phyloP scores from a whole-genome alignment of 1,139 yeast genomes.

The Suhomyces wounanorum region DNA sequence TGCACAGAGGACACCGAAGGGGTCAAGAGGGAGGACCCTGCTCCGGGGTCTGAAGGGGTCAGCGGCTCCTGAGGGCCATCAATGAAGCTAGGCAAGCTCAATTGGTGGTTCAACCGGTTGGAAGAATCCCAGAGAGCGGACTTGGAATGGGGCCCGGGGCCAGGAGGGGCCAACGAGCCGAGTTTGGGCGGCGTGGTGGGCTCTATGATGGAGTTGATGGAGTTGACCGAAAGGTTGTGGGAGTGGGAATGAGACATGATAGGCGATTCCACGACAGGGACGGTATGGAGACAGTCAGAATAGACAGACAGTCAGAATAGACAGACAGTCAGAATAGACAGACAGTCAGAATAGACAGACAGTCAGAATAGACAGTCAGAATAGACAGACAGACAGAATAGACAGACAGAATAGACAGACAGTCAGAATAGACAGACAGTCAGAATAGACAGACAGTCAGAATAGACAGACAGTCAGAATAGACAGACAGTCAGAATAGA shows the following conservation, averaged over 20 bases:
- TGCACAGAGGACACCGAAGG: constrained; percentile 1
- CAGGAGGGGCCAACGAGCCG: constrained; percentile 4
- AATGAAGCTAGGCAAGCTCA: constrained; percentile 34
- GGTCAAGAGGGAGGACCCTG: neutral
- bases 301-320: too few species aligned
- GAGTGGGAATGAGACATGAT: constrained; percentile 34
- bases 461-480: too few species aligned
- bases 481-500: too few species aligned
- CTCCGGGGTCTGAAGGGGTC: neutral
- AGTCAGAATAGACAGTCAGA: too few species aligned
- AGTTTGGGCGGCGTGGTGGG: constrained; percentile 44
- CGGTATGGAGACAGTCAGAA: too few species aligned
- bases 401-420: too few species aligned
- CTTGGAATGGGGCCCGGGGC: constrained; percentile 14
- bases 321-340: too few species aligned
- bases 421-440: too few species aligned
- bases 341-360: too few species aligned
- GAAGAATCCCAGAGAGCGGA: constrained; percentile 33
- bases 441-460: too few species aligned
- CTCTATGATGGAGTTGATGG: constrained; percentile 38
- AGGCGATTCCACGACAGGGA: neutral
- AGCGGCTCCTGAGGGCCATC: constrained; percentile 16
- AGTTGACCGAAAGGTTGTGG: constrained; percentile 41
- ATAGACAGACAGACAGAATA: too few species aligned
- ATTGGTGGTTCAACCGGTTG: constrained; percentile 28